Evolutionary conservation across 129 eudicot species (phyloP).

Genomic region (Lonicera japonica): DNA sequence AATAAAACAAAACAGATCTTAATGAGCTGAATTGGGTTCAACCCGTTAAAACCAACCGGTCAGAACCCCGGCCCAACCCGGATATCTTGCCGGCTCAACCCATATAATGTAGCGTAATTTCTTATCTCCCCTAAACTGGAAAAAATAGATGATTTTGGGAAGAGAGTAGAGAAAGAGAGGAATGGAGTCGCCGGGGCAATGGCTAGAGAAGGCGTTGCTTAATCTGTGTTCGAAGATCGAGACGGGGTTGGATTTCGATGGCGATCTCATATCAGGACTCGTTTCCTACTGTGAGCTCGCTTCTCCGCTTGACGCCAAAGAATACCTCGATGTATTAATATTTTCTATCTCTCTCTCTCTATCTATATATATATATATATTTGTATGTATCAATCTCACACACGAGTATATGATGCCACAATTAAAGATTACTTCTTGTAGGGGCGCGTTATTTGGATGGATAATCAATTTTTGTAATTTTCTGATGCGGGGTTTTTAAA

Average conservation of each 20-base stretch:
- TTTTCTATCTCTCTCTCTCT: slow-evolving; percentile 1
- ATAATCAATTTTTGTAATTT: no score
- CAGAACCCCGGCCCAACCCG: no score
- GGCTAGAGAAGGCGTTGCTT: slow-evolving; percentile 76
- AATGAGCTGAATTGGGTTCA: no score
- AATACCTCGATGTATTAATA: slow-evolving; percentile 82
- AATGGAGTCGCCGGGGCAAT: slow-evolving; percentile 72
- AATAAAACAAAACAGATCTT: no score
- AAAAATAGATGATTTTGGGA: no score
- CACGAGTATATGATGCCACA: no score
- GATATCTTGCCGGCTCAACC: no score
- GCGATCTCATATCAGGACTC: slow-evolving; percentile 81
- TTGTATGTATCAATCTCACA: no score
- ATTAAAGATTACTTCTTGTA: no score
- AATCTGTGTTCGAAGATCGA: slow-evolving; percentile 61
- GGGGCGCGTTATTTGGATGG: no score
- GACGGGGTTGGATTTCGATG: slow-evolving; percentile 68
- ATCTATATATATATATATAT: background rate
- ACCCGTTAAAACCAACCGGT: no score
- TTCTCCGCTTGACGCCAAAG: slow-evolving; percentile 91
- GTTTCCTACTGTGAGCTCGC: slow-evolving; percentile 96
- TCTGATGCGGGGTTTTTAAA: no score
- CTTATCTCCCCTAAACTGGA: background rate
- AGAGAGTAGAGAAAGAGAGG: background rate
- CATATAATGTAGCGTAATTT: background rate